Conservation (phyloP, 176 grass and related monocot genomes). For the Carex littledalei region DNA sequence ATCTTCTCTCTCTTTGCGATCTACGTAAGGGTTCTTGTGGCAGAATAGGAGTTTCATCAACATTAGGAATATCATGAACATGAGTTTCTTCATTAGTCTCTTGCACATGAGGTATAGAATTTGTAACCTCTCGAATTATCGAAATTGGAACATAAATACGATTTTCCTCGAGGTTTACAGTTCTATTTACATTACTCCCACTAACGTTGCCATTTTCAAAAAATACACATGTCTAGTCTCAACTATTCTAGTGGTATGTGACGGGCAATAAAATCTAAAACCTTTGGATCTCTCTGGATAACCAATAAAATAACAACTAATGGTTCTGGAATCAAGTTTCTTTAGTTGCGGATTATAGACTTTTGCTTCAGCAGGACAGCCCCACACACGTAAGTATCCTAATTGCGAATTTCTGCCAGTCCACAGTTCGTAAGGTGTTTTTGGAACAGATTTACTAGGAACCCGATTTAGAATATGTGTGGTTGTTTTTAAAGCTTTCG, state of each 20-base stretch:
- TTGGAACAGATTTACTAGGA: constrained; percentile 6
- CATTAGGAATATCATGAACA: not conserved
- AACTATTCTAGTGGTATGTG: too few species aligned
- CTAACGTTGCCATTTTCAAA: too few species aligned
- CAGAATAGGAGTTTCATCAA: not conserved
- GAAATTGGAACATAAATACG: too few species aligned
- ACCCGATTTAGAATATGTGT: not conserved
- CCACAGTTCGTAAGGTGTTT: constrained; percentile 14
- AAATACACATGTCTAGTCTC: too few species aligned
- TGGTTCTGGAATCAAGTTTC: too few species aligned
- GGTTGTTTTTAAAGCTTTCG: not conserved
- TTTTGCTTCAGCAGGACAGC: not conserved
- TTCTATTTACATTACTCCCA: too few species aligned
- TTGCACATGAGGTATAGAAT: not conserved
- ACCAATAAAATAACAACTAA: too few species aligned
- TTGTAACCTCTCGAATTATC: too few species aligned
- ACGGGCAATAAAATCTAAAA: too few species aligned
- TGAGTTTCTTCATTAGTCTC: not conserved
- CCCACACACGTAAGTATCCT: not conserved
- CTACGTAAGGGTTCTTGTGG: not conserved
- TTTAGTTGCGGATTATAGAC: too few species aligned
- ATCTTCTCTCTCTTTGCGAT: not conserved
- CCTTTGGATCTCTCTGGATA: too few species aligned
- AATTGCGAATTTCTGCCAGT: not conserved
- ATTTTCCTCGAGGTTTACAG: too few species aligned